Evolutionary conservation across 352 stramenopile genomes (phyloP).

Genomic region (Globisporangium nagaii): DNA sequence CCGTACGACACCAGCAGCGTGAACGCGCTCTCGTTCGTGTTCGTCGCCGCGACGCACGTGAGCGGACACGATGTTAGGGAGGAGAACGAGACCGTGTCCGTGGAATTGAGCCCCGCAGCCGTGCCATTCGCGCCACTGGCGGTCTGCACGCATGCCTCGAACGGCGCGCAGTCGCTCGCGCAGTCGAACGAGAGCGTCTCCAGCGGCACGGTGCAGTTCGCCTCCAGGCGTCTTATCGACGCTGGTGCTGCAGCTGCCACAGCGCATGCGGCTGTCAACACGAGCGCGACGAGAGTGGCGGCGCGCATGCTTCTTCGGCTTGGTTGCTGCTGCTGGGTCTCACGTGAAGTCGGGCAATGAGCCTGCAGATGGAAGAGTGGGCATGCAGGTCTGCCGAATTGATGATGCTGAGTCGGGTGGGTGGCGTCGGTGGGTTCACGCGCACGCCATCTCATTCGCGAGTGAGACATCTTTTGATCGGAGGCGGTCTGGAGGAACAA

Average conservation of each 20-base stretch:
- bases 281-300: background rate
- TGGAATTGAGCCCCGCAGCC: background rate
- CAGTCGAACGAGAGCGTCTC: slow-evolving; percentile 4
- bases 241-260: too few species aligned
- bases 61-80: background rate
- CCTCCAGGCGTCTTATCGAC: too few species aligned
- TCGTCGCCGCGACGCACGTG: background rate
- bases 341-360: too few species aligned
- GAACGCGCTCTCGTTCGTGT: background rate
- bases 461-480: too few species aligned
- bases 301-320: too few species aligned
- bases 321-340: too few species aligned
- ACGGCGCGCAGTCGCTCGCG: background rate
- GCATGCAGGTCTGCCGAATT: too few species aligned
- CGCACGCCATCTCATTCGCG: too few species aligned
- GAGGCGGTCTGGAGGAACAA: too few species aligned
- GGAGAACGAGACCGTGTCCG: background rate
- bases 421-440: too few species aligned
- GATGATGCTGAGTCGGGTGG: too few species aligned
- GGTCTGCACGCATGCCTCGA: background rate
- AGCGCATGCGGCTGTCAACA: background rate
- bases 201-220: background rate
- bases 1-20: background rate
- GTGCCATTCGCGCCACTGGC: background rate
- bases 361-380: too few species aligned